phyloP scores from a whole-genome alignment of 345 rosid genomes.

The Adansonia digitata region DNA sequence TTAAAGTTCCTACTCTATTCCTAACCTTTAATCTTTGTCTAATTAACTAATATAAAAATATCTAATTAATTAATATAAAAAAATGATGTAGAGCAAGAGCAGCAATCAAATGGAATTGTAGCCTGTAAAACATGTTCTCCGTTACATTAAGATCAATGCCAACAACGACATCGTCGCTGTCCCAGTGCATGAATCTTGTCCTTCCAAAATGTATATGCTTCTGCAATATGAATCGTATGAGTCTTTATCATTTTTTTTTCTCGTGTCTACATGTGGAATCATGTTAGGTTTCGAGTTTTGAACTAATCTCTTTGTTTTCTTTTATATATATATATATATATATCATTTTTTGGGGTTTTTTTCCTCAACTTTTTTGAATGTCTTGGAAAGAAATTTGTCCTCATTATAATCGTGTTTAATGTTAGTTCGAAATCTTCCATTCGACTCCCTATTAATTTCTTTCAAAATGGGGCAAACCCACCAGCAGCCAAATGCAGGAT shows the following conservation, averaged over 20 bases:
- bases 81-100: neutral
- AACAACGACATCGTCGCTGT: neutral
- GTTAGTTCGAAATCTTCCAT: neutral
- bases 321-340: too few species aligned
- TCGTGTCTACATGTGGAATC: neutral
- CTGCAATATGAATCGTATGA: neutral
- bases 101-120: neutral
- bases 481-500: neutral
- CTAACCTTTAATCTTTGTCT: too few species aligned
- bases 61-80: neutral
- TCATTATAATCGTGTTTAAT: neutral
- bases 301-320: neutral
- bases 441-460: neutral
- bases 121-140: neutral
- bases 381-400: neutral
- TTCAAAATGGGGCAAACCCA: neutral
- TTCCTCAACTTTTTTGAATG: neutral
- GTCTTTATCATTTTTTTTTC: neutral
- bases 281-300: neutral
- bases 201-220: neutral
- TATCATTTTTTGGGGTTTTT: too few species aligned
- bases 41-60: too few species aligned
- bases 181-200: neutral
- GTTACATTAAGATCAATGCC: neutral
- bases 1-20: too few species aligned